Evolutionary conservation across 371 early-diverging fungal genomes (phyloP).

Genomic region (Nematocida sp.): DNA sequence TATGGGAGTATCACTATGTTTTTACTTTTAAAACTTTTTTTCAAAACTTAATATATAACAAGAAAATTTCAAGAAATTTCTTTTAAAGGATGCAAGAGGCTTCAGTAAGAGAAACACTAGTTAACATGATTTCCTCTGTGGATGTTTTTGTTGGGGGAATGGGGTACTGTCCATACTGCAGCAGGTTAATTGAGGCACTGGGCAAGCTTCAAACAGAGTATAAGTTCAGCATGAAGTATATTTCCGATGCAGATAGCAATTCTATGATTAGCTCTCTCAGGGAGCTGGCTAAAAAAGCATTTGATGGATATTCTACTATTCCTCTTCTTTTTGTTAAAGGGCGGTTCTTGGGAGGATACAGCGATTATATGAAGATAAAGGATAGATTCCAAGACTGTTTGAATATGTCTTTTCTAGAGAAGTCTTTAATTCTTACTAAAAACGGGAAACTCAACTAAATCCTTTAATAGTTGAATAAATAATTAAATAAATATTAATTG

Average conservation of each 20-base stretch:
- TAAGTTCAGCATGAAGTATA: background rate
- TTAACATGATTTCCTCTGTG: background rate
- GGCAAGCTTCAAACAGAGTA: background rate
- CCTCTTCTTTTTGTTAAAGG: slow-evolving; percentile 45
- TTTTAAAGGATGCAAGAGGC: background rate
- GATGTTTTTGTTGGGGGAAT: background rate
- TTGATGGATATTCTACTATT: slow-evolving; percentile 14
- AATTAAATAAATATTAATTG: no score
- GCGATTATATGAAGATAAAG: background rate
- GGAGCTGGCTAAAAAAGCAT: background rate
- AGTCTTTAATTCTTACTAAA: slow-evolving; percentile 7
- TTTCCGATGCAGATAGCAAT: background rate
- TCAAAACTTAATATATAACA: no score
- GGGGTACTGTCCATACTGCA: background rate
- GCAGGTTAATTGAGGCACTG: background rate
- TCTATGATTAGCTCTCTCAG: background rate
- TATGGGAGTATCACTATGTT: background rate
- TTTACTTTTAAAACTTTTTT: no score
- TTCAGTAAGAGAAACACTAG: background rate
- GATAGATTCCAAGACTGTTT: background rate
- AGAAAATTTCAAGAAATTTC: no score
- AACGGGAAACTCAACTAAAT: slow-evolving; percentile 1
- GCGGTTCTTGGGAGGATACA: slow-evolving; percentile 38
- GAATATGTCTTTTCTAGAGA: slow-evolving; percentile 1
- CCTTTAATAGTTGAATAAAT: background rate